Base-by-base conservation (phyloP, 768 basidiomycete species). In the Omphalotus guepiniiformis region DNA sequence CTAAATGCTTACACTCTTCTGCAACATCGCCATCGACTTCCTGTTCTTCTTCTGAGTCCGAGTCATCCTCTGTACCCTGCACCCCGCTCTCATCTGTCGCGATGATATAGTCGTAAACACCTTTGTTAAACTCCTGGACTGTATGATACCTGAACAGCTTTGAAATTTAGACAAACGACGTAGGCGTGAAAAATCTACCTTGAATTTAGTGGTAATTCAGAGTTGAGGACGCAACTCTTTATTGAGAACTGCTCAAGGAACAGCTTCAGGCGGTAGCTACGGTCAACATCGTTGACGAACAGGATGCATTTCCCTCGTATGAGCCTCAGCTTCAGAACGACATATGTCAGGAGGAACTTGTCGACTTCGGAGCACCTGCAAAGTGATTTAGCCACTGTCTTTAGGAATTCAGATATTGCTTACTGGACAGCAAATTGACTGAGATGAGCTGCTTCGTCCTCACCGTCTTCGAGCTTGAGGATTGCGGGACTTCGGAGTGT, bases 51-150 rank as follows among this genome's bases (percentile, higher is more conserved):
- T 79, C 79, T 9, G 66, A 65, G 8, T 72, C 74, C n/a, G 63
- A 63, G 47, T 83, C 80, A 7, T 52, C 55, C 21, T 67, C 64
- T n/a, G 55, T 48, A 47, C 78, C 78, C 1, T 71, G 68, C 3
- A 69, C 71, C 3, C 73, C 70, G 1, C 81, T 82, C 66, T 98
- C 96, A 60, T 98, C 95, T 8, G 94, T 95, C 1, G 96, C 96
- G 46, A 99, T 96, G 53, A 98, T 93, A 63, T 98, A 97, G 62
- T 99, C 93, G 57, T 97, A 98, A 6, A 96, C 91, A 2, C 96
- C 96, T 56, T 91, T 89, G 66, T 99, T 99, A 61, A 99, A 99
- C 65, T 97, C 96, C 57, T 99, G 94, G 1, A 99, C 96, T 2
- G 87, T 86, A 59, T 99, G 96, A 59, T 93, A 96, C 64, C 92